Evolutionary conservation across 805 yeast genomes (phyloP).

Genomic region (Candida arabinofermentans): DNA sequence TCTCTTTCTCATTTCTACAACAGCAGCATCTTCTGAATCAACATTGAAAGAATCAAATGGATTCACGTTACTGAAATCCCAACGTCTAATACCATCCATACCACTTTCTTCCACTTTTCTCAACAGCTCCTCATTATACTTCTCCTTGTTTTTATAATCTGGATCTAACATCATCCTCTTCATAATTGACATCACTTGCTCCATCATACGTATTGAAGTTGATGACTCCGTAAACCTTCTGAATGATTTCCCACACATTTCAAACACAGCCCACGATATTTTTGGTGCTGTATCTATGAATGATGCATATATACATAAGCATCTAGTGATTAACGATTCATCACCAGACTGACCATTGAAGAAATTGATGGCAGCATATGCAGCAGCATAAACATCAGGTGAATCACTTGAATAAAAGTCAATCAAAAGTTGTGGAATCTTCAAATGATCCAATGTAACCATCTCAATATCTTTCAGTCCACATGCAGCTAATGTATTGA

Average conservation of each 20-base stretch:
- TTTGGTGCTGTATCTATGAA: slow-evolving; percentile 10
- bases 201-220: slow-evolving; percentile 20
- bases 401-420: slow-evolving; percentile 5
- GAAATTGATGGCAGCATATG: slow-evolving; percentile 14
- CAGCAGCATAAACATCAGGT: slow-evolving; percentile 12
- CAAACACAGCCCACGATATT: slow-evolving; percentile 19
- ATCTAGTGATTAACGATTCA: slow-evolving; percentile 21
- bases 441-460: slow-evolving; percentile 28
- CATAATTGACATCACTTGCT: slow-evolving; percentile 20
- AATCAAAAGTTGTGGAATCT: slow-evolving; percentile 34
- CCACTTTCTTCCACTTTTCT: slow-evolving; percentile 19
- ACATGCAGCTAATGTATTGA: slow-evolving; percentile 28
- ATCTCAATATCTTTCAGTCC: slow-evolving; percentile 32
- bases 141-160: slow-evolving; percentile 26
- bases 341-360: slow-evolving; percentile 21
- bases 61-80: slow-evolving; percentile 13
- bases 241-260: slow-evolving; percentile 14
- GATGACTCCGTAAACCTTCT: slow-evolving; percentile 22
- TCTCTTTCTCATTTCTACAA: slow-evolving; percentile 4
- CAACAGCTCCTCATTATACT: slow-evolving; percentile 18
- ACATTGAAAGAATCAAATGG: slow-evolving; percentile 17
- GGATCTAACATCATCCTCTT: slow-evolving; percentile 27
- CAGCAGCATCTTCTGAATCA: background rate
- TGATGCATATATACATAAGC: slow-evolving; percentile 18
- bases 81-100: slow-evolving; percentile 19